Conservation (phyloP, 2,329 filamentous ascomycete species). For the Ceratocystis huliohia region DNA sequence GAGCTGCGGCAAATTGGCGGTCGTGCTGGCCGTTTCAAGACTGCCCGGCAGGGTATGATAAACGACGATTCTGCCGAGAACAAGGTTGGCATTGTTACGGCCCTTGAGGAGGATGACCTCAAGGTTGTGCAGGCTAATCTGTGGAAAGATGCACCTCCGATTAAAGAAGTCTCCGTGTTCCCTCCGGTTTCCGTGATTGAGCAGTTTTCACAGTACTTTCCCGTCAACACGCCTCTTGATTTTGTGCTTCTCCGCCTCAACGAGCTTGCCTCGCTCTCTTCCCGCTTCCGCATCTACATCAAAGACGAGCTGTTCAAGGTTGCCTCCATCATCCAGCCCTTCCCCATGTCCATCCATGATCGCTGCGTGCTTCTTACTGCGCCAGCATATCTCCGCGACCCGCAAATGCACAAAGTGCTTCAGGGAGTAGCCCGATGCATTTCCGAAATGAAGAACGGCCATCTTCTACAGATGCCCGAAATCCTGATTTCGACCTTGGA, state of each 20-base stretch:
- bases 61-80: constrained; percentile 24
- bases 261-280: constrained; percentile 51
- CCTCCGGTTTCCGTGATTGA: constrained; percentile 61
- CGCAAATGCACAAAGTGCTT: constrained; percentile 38
- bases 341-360: constrained; percentile 58
- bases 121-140: constrained; percentile 50
- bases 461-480: constrained; percentile 56
- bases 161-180: constrained; percentile 59
- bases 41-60: constrained; percentile 44
- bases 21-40: constrained; percentile 74
- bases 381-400: constrained; percentile 48
- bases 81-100: constrained; percentile 64
- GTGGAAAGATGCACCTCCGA: constrained; percentile 46
- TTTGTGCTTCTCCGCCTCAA: constrained; percentile 68
- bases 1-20: constrained; percentile 94
- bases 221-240: constrained; percentile 64
- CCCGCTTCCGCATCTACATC: constrained; percentile 55
- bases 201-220: constrained; percentile 70
- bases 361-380: constrained; percentile 47
- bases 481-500: constrained; percentile 67
- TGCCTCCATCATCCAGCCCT: constrained; percentile 61
- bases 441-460: constrained; percentile 51
- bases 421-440: constrained; percentile 56
- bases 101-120: constrained; percentile 60
- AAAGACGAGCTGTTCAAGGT: constrained; percentile 47